Percentiles rank a stretch among this genome's conserved stretches.
Conservation (phyloP, 805 yeast species). For the Nakazawaea populi region DNA sequence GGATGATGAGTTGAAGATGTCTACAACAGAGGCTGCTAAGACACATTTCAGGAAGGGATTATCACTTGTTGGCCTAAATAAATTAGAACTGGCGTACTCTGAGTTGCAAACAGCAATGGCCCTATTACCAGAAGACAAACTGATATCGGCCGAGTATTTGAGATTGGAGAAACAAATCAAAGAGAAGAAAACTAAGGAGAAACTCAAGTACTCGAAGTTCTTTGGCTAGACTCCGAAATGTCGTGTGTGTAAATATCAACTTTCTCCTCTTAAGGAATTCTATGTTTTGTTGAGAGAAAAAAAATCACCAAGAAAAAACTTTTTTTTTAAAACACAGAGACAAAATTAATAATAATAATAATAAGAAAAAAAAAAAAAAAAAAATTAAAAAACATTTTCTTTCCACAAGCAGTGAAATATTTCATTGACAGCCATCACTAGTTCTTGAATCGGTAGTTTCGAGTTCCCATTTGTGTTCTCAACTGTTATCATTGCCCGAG, state of each 20-base stretch:
- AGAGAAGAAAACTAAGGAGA: slow-evolving; percentile 41
- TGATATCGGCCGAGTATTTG: slow-evolving; percentile 38
- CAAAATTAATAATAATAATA: too few species aligned
- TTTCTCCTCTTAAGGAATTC: not conserved
- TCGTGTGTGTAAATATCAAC: not conserved
- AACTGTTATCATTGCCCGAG: not conserved
- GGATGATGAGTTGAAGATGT: slow-evolving; percentile 20
- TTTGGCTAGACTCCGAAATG: slow-evolving; percentile 28
- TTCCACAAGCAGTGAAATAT: not conserved
- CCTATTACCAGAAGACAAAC: slow-evolving; percentile 42
- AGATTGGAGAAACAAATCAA: slow-evolving; percentile 34
- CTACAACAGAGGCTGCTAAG: slow-evolving; percentile 45
- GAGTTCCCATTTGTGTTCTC: not conserved
- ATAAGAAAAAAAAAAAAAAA: not conserved
- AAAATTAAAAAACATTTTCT: not conserved
- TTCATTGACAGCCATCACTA: not conserved
- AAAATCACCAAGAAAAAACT: too few species aligned
- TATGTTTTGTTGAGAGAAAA: too few species aligned
- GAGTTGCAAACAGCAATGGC: slow-evolving; percentile 39
- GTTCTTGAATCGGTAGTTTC: too few species aligned
- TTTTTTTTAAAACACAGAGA: too few species aligned
- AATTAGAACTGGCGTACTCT: slow-evolving; percentile 17
- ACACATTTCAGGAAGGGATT: slow-evolving; percentile 53
- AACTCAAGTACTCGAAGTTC: slow-evolving; percentile 56
- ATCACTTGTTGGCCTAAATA: not conserved